Base-by-base conservation (phyloP, 1,139 yeast species). In the Sugiyamaella novakii region DNA sequence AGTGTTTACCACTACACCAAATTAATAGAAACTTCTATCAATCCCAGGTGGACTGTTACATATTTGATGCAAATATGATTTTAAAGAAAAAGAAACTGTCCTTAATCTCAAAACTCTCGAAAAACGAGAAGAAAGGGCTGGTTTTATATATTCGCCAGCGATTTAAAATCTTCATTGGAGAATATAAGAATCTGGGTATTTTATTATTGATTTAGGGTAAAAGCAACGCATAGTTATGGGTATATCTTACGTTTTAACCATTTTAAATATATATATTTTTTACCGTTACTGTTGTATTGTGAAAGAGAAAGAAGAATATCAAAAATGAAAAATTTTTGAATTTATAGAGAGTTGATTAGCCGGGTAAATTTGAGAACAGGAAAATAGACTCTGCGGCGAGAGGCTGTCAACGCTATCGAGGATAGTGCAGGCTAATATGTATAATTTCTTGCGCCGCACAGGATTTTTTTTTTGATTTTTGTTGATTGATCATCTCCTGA, bases 31-130 rank as follows among this genome's bases (percentile, higher is more conserved):
- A 17, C 11, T 11, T 7, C 37, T 12, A 34, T 7, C 19, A 14
- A 18, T 28, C 24, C 39, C 21, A 33, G 38, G 39, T 42, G 31
- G 30, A 19, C 46, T 8, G 28, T 22, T 35, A 22, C 35, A 14
- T 12, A 22, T 14, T 8, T 17, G 46, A 50, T 42, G 42, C 50
- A 43, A 22, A 30, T 33, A 38, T 46, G 41, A 7, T 15, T 39
- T 54, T 53, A 27, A 39, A 47, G 55, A 47, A 51, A 47, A 52
- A 49, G 36, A 49, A 25, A 12, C 2, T 17, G 8, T 34, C 36
- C 40, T 33, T 37, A 42, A 52, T 50, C 54, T 50, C 59, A 56
- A 56, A 43, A 54, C 59, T 54, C 57, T 51, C 54, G 21, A 17
- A 12, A 42, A 35, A 25, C 34, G 50, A 54, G 51, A 52, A 52